Percentiles rank a stretch among this genome's conserved stretches.
phyloP scores from a whole-genome alignment of 1,284 basidiomycete genomes.

The Apiotrichum porosum region DNA sequence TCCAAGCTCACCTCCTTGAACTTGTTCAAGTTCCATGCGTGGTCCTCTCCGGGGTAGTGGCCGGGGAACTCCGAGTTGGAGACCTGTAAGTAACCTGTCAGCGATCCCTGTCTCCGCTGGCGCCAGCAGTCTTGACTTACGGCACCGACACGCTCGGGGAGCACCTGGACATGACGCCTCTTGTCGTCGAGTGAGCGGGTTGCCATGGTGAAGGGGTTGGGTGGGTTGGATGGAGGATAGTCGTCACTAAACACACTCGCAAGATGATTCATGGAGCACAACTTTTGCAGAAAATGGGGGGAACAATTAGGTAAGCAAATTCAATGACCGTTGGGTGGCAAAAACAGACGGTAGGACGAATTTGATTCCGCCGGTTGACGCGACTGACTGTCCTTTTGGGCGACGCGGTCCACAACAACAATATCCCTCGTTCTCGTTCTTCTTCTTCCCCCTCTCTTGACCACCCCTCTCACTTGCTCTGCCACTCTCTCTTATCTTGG shows the following conservation, averaged over 20 bases:
- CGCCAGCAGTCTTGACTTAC: too few relatives aligned
- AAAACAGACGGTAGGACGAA: neutral
- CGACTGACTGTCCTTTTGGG: constrained; percentile 14
- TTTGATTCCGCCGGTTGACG: constrained; percentile 22
- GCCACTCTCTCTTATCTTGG: neutral
- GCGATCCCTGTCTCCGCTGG: too few relatives aligned
- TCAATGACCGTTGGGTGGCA: constrained; percentile 1
- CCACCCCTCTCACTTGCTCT: neutral
- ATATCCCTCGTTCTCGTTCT: neutral
- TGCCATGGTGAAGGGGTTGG: constrained; percentile 9
- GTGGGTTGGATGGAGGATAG: too few relatives aligned
- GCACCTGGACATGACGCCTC: constrained; percentile 57
- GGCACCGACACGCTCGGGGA: constrained; percentile 65
- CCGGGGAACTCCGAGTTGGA: constrained; percentile 19
- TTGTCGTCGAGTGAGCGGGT: constrained; percentile 34
- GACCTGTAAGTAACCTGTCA: constrained; percentile 12
- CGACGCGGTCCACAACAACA: neutral
- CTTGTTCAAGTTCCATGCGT: constrained; percentile 70
- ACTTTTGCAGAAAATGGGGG: constrained; percentile 12
- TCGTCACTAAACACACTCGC: too few relatives aligned
- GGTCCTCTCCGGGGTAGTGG: constrained; percentile 68
- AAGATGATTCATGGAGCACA: constrained; percentile 1
- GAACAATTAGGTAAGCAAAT: neutral
- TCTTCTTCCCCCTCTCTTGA: neutral
- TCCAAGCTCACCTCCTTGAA: constrained; percentile 63